Evolutionary conservation across 2,329 filamentous ascomycete species (phyloP).

Genomic region (Arthrocladium fulminans): DNA sequence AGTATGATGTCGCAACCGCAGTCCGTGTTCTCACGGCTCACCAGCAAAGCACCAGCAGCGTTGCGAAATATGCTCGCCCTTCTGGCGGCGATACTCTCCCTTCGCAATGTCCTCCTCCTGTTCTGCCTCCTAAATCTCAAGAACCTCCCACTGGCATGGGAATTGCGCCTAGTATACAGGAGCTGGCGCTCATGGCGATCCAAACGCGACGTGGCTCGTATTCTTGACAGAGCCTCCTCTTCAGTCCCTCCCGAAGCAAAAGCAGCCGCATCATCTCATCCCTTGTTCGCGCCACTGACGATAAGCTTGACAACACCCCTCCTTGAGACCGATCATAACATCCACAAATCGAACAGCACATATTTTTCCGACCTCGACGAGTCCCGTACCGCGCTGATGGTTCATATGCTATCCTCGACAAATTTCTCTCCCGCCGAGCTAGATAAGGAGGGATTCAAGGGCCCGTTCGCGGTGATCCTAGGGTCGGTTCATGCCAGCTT

Average conservation of each 20-base stretch:
- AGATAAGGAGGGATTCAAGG: constrained; percentile 38
- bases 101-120: constrained; percentile 35
- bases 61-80: constrained; percentile 5
- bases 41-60: not conserved
- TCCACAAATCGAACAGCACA: constrained; percentile 51
- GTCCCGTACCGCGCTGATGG: constrained; percentile 70
- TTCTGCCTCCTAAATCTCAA: constrained; percentile 61
- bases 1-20: not conserved
- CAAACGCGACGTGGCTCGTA: constrained; percentile 30
- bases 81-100: constrained; percentile 18
- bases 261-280: constrained; percentile 31
- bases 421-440: constrained; percentile 41
- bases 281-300: constrained; percentile 65
- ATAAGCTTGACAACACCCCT: constrained; percentile 58
- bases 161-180: constrained; percentile 54
- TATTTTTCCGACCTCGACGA: constrained; percentile 54
- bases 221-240: constrained; percentile 27
- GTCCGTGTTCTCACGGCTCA: not conserved
- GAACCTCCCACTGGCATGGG: constrained; percentile 66
- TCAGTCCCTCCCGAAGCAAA: not conserved
- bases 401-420: constrained; percentile 51
- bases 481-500: constrained; percentile 68
- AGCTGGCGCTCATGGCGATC: constrained; percentile 48
- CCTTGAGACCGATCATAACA: constrained; percentile 76
- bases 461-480: constrained; percentile 53